phyloP scores from a whole-genome alignment of 305 asterid species.

The Solanum hybrid region DNA sequence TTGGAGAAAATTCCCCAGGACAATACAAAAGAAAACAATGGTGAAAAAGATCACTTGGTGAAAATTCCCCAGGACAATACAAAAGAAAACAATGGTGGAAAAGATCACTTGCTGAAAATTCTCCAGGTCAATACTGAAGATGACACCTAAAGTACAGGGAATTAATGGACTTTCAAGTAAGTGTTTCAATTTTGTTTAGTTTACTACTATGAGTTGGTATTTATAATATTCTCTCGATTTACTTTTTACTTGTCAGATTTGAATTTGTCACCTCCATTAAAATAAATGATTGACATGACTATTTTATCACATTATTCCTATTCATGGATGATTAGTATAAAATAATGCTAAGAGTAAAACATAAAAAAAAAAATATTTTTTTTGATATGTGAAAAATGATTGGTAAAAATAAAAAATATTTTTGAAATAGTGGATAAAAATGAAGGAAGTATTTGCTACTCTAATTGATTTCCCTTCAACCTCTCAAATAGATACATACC shows the following conservation, averaged over 20 bases:
- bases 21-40: background rate
- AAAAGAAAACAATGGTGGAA: background rate
- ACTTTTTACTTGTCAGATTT: too few species aligned
- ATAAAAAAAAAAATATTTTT: too few species aligned
- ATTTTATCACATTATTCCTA: too few species aligned
- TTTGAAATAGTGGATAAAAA: too few species aligned
- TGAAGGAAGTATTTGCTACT: background rate
- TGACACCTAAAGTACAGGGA: background rate
- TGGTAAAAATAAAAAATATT: too few species aligned
- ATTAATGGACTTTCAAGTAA: background rate
- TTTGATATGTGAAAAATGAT: background rate
- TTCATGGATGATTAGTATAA: background rate
- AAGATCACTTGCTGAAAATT: background rate
- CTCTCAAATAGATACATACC: too few species aligned
- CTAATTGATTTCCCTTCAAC: too few species aligned
- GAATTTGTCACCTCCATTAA: background rate
- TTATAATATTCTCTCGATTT: background rate
- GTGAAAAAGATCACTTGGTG: background rate
- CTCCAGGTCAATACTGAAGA: background rate
- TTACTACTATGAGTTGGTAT: background rate
- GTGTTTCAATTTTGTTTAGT: background rate
- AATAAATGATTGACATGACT: too few species aligned
- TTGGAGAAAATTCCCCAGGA: background rate
- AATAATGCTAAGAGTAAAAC: background rate
- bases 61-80: background rate